These are phyloP conservation scores for Cocos nucifera DNA, from an alignment of 176 grass and related monocot species.

Conservation along the genomic window DNA sequence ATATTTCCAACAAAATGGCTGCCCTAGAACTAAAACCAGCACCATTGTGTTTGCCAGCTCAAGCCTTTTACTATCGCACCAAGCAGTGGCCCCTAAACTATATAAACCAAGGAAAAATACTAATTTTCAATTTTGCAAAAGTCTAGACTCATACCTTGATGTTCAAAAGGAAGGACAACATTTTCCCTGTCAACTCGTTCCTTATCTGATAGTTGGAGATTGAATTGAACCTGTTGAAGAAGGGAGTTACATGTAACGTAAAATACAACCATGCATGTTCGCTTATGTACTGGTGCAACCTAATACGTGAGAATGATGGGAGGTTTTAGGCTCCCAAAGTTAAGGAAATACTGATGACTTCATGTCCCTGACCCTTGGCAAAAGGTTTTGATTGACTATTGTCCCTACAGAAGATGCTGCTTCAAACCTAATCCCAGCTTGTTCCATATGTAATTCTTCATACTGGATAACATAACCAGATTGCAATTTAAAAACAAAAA, in stretches of 20 bases:
- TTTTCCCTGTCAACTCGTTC: constrained; percentile 67
- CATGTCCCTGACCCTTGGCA: constrained; percentile 66
- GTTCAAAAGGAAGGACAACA: constrained; percentile 92
- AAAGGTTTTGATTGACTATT: constrained; percentile 54
- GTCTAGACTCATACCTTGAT: constrained; percentile 50
- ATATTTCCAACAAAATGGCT: too few relatives aligned
- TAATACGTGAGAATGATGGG: neutral
- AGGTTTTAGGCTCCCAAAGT: neutral
- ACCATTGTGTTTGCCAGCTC: too few relatives aligned
- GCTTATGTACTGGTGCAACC: too few relatives aligned
- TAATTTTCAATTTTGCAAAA: too few relatives aligned
- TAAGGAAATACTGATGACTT: neutral
- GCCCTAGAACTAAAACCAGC: too few relatives aligned
- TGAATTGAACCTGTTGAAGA: constrained; percentile 73
- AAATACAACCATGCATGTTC: too few relatives aligned
- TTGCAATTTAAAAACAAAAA: too few relatives aligned
- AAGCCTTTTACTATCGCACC: too few relatives aligned
- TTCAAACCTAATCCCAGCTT: constrained; percentile 57
- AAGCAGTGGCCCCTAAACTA: too few relatives aligned
- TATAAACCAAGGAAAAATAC: too few relatives aligned
- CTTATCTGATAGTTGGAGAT: constrained; percentile 88
- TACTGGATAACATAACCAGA: constrained; percentile 18
- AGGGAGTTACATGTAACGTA: constrained; percentile 4
- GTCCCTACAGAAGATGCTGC: constrained; percentile 33
- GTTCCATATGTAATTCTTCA: constrained; percentile 58